phyloP scores from a whole-genome alignment of 768 basidiomycete genomes.

The Hericium alpestre region DNA sequence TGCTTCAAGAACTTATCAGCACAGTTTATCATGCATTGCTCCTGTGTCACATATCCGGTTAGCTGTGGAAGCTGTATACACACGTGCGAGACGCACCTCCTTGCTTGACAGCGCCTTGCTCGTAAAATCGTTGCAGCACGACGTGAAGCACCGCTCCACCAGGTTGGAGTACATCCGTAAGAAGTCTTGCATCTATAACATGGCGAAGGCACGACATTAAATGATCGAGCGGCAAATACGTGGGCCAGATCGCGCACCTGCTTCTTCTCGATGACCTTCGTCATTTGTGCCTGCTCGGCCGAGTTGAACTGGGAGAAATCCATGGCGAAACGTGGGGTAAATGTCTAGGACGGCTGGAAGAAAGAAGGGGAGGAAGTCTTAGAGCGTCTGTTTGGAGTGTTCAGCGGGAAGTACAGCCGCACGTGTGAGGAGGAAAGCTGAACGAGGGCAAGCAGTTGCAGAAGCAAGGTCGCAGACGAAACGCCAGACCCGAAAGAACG shows the following conservation, averaged over 20 bases:
- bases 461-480: not conserved
- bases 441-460: not conserved
- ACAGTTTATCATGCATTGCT: slow-evolving; percentile 85
- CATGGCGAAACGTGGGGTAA: slow-evolving; percentile 35
- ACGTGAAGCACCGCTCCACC: slow-evolving; percentile 91
- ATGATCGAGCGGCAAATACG: not conserved
- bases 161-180: slow-evolving; percentile 88
- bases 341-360: not conserved
- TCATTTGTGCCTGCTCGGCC: slow-evolving; percentile 95
- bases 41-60: slow-evolving; percentile 32
- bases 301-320: slow-evolving; percentile 85
- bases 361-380: not conserved
- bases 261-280: slow-evolving; percentile 88
- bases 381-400: not conserved
- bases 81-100: slow-evolving; percentile 45
- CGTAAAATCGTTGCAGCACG: slow-evolving; percentile 95
- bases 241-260: slow-evolving; percentile 45
- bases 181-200: slow-evolving; percentile 91
- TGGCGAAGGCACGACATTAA: not conserved
- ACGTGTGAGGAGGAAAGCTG: not conserved
- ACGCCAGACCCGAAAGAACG: no score
- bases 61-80: not conserved
- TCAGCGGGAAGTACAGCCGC: not conserved
- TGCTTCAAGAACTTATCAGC: slow-evolving; percentile 97
- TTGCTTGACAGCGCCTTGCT: slow-evolving; percentile 87